Evolutionary conservation across 1,284 basidiomycete genomes (phyloP), one percentile per base, ranked within the genome.

Genomic region (Prillingera fragicola): DNA sequence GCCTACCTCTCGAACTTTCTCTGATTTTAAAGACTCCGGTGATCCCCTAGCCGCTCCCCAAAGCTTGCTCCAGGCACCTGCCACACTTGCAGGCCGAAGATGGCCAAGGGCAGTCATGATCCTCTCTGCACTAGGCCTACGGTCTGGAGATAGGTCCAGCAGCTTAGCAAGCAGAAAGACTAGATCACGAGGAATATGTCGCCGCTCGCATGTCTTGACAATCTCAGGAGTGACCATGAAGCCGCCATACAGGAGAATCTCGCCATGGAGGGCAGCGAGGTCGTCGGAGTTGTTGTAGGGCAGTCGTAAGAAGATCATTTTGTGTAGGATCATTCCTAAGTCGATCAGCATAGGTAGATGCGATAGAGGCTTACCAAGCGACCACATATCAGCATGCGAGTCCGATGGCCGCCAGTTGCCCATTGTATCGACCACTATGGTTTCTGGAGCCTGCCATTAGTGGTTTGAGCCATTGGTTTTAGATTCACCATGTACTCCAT

Each of bases 271-370:
- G 29, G 67, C 75, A 17, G 75, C 75, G 17, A 74, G 75, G 43
- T 78, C 75, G 3, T 77, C 73, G 0, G 84, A 81, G 53, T 84
- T 80, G 17, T 74, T 75, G 59, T 88, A 92, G 0, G 88, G 88
- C 17, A 89, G 67, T 24, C 78, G 78, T 69, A 96, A 88, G 71
- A 94, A 96, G 1, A 94, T 72, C 47, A 95, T 77, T 61, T 89
- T 89, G 73, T 95, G 82, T 10, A 96, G 75, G 33, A 96, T 84
- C 84, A 96, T 89, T 15, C 90, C 70, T 72, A 1, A 19, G n/a
- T 26, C 19, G 14, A 33, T 43, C 12, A 41, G 37, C 24, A 10
- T 9, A 15, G 5, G 17, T 26, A 15, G 21, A 26, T 15, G 46
- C 10, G 12, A 40, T n/a, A 3, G 9, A 2, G 3, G 48, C 59